These are phyloP conservation scores for Lentinula novae-zelandiae DNA, from an alignment of 1,284 basidiomycete species.

Conservation along the genomic window DNA sequence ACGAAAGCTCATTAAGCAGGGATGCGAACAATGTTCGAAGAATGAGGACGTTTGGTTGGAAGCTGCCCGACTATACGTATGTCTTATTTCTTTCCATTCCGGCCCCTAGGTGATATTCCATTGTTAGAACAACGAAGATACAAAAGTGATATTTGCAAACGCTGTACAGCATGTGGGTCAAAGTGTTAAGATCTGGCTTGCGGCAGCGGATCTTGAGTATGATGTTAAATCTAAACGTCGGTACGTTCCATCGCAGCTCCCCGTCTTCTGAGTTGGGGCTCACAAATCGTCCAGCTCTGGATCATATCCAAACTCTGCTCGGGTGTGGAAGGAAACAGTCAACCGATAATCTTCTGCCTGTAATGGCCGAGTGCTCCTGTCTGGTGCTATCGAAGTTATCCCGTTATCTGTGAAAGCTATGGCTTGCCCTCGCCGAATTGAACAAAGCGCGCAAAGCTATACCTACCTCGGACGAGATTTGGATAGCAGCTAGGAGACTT, in stretches of 20 bases:
- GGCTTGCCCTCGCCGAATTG: conserved; percentile 94
- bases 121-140: conserved; percentile 80
- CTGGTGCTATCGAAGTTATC: conserved; percentile 94
- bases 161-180: conserved; percentile 92
- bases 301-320: conserved; percentile 95
- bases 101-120: conserved; percentile 4
- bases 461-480: conserved; percentile 96
- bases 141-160: conserved; percentile 91
- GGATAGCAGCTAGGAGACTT: conserved; percentile 91
- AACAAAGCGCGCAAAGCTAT: conserved; percentile 95
- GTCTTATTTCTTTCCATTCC: conserved; percentile 24
- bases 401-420: conserved; percentile 93
- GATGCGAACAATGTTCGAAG: conserved; percentile 94
- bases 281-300: conserved; percentile 61
- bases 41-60: conserved; percentile 98
- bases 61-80: conserved; percentile 88
- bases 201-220: conserved; percentile 85
- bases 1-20: conserved; percentile 89
- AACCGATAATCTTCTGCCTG: conserved; percentile 89
- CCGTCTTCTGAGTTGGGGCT: too few relatives aligned
- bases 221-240: conserved; percentile 86
- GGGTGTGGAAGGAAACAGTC: conserved; percentile 97
- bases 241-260: conserved; percentile 31
- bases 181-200: conserved; percentile 96
- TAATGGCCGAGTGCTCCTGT: conserved; percentile 89